Conservation (phyloP, 2,329 filamentous ascomycete genomes). For the Akanthomyces muscarius region DNA sequence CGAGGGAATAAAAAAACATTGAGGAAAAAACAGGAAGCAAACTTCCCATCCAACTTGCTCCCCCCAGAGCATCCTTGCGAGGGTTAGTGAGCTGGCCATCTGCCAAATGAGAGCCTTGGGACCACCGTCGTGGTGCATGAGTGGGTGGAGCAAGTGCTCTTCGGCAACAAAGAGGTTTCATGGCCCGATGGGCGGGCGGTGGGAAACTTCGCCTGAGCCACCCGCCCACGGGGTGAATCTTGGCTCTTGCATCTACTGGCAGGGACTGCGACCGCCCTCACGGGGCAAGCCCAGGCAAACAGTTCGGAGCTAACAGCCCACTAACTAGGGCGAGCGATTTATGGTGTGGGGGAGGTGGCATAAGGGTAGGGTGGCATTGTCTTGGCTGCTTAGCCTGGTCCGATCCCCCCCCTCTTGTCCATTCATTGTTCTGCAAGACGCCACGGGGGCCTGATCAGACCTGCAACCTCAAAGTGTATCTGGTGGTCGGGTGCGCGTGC, state of each 20-base stretch:
- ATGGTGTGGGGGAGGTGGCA: not conserved
- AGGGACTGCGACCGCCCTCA: not conserved
- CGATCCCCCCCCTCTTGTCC: not conserved
- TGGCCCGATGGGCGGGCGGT: not conserved
- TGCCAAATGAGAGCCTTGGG: slow-evolving; percentile 13
- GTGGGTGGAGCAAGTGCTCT: not conserved
- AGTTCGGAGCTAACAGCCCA: not conserved
- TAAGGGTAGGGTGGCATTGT: slow-evolving; percentile 6
- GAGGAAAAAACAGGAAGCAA: not conserved
- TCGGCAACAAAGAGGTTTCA: not conserved
- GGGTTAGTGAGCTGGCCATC: not conserved
- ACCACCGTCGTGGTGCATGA: slow-evolving; percentile 11
- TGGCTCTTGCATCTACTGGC: not conserved
- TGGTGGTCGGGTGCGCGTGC: slow-evolving; percentile 8
- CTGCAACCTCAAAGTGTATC: slow-evolving; percentile 2
- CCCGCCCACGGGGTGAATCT: not conserved
- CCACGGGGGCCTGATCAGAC: slow-evolving; percentile 11
- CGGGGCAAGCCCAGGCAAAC: not conserved
- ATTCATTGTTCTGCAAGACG: slow-evolving; percentile 10
- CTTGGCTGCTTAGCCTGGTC: not conserved
- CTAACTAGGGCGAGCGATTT: not conserved
- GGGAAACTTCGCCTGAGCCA: not conserved
- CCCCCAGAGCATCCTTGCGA: not conserved
- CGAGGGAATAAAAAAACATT: not conserved
- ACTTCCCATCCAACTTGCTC: not conserved